These are phyloP conservation scores for Dendrobium chrysotoxum DNA, from an alignment of 106 monocot species.

Conservation along the genomic window DNA sequence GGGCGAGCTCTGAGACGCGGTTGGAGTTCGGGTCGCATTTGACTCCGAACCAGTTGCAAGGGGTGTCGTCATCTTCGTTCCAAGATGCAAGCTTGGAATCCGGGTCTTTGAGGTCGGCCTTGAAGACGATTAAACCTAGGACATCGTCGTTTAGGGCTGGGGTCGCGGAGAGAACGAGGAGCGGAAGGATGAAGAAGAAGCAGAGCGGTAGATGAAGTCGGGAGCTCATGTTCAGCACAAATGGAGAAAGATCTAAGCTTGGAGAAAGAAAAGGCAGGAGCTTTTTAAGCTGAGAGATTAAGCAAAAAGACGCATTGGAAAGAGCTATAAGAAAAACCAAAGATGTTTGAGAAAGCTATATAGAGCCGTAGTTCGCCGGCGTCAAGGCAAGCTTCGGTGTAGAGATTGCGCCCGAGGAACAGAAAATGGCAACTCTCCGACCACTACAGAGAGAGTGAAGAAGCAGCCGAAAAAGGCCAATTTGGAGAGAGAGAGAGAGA, in stretches of 20 bases:
- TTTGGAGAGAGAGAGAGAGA: too few species aligned
- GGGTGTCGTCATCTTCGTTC: constrained; percentile 75
- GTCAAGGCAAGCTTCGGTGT: not conserved
- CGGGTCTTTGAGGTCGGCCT: constrained; percentile 68
- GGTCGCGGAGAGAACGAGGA: constrained; percentile 8
- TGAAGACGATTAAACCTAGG: constrained; percentile 87
- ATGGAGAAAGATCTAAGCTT: constrained; percentile 3
- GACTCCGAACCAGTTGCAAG: constrained; percentile 70
- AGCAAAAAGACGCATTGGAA: not conserved
- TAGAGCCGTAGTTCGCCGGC: not conserved
- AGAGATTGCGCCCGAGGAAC: not conserved
- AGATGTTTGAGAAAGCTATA: not conserved
- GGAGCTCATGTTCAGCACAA: not conserved
- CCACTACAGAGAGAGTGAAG: not conserved
- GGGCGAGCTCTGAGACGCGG: constrained; percentile 46
- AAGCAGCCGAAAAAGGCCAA: too few species aligned
- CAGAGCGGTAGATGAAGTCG: not conserved
- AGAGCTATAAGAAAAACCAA: not conserved
- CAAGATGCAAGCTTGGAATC: constrained; percentile 47
- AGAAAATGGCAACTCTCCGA: not conserved
- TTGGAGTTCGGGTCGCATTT: constrained; percentile 40
- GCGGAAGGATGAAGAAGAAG: constrained; percentile 19
- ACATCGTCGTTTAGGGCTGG: constrained; percentile 73
- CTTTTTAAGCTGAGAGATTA: not conserved
- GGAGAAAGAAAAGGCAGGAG: not conserved